Evolutionary conservation across 768 basidiomycete species (phyloP), one percentile per base, ranked within the genome.

Genomic region (Ephemerocybe angulata): DNA sequence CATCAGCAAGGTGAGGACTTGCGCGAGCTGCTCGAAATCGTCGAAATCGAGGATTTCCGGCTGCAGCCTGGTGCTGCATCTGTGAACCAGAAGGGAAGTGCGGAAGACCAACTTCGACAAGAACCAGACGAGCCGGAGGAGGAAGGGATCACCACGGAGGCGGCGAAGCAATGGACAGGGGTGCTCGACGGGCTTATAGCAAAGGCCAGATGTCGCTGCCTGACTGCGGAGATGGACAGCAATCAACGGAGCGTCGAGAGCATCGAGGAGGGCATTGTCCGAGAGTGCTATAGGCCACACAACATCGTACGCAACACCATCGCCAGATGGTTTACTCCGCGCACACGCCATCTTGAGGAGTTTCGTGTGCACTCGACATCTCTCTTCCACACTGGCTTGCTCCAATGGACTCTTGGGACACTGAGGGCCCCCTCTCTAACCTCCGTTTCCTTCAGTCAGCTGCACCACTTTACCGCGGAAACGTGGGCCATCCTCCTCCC

Each of bases 311-410:
- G 10, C 7, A 6, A 6, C n/a, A 41, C n/a, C n/a, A n/a, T n/a
- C n/a, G n/a, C n/a, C n/a, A 28, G 47, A 44, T 33, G 38, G 53
- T 38, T 41, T 50, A 19, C 28, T 25, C 17, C 37, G 51, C 19
- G 43, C 46, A 33, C 42, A 4, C 47, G 29, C 38, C 44, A 25
- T 2, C 58, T 62, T 19, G 57, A 56, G 24, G 54, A 51, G 2
- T 62, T 69, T 41, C 53, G 63, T 22, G 57, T 70, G 11, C 65
- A 66, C 43, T 66, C 64, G 0, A 49, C 62, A 8, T 54, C 68
- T 40, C 57, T 65, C 3, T 60, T 69, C 51, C 56, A 64, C 30
- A 59, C 62, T 0, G 33, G 40, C 7, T 42, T 64, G n/a, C 57
- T 46, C 47, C 50, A 40, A 17, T 68, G 68, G 67, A 67, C 63